Conservation (phyloP, 2,329 filamentous ascomycete species). For the Trematosphaeria pertusa region DNA sequence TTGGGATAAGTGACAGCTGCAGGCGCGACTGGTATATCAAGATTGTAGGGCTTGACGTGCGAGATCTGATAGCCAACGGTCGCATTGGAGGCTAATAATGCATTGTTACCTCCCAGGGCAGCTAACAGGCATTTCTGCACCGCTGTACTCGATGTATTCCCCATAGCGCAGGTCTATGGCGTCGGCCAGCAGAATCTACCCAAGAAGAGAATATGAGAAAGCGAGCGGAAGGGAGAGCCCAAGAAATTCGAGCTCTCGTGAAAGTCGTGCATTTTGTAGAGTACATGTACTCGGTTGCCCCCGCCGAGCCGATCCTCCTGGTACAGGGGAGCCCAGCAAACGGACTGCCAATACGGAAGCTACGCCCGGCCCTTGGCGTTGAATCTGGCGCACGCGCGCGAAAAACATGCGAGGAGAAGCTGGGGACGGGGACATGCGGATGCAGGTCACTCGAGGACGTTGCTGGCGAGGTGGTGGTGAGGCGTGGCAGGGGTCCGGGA, state of each 20-base stretch:
- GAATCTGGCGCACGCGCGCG: neutral
- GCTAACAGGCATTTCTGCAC: constrained; percentile 36
- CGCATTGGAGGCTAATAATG: constrained; percentile 29
- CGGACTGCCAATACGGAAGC: constrained; percentile 3
- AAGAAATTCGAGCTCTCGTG: neutral
- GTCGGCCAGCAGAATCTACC: neutral
- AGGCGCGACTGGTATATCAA: constrained; percentile 51
- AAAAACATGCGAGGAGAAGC: neutral
- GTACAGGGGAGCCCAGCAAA: neutral
- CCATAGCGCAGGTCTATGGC: constrained; percentile 29
- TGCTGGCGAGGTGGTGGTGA: neutral
- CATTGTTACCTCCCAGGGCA: constrained; percentile 34
- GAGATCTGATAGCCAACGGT: constrained; percentile 36
- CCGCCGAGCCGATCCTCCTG: neutral
- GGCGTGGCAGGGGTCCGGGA: neutral
- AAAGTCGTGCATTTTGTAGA: neutral
- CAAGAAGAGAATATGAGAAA: neutral
- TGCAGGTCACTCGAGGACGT: neutral
- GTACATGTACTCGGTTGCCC: neutral
- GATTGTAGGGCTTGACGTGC: constrained; percentile 48
- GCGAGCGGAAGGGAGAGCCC: neutral
- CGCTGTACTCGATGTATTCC: constrained; percentile 35
- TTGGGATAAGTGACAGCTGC: constrained; percentile 64
- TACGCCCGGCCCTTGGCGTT: neutral
- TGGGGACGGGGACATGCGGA: neutral